Evolutionary conservation across 768 basidiomycete species (phyloP), one percentile per base, ranked within the genome.

Genomic region (Xerocomellus intermedius): DNA sequence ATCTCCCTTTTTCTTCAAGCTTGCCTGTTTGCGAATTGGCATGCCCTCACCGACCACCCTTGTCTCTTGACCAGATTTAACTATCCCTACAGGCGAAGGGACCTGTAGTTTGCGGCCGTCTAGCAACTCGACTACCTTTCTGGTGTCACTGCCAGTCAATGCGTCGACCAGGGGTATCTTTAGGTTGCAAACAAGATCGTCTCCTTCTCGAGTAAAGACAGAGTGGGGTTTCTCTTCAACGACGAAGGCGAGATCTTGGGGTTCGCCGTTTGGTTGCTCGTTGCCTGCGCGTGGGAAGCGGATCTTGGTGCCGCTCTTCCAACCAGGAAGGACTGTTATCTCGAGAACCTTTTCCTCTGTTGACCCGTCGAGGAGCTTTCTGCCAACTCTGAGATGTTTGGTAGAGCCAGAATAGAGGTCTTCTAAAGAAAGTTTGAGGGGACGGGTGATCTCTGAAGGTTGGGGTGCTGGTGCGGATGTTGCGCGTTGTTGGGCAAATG

Each of bases 221-320:
- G 79, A 71, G 70, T 98, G 91, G 9, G 87, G 86, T 73, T 96
- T 98, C 74, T 98, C 94, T 71, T 97, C 95, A n/a, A 97, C 84
- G 44, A 96, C 84, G 67, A 99, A 98, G 32, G 94, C 94, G n/a
- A 99, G 80, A 69, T 95, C 92, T 65, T 94, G 93, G 14, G 88
- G 69, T 43, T 87, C 87, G 12, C 88, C 87, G 33, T 57, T 69
- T 13, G 75, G 67, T 48, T 80, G 78, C 64, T 94, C 93, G 70
- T 98, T 94, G 3, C 93, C 93, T 10, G 91, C 87, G 21, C 83
- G 82, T 0, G 90, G 83, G 73, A 95, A 98, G 39, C 91, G 85
- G 55, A 98, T 82, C 74, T 96, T 97, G 17, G 96, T 98, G 0
- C 96, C 96, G 57, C 84, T 83, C 79, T 98, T 98, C 94, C 94